These are phyloP conservation scores for Colletotrichum spaethianum DNA, from an alignment of 2,329 filamentous ascomycete species.

Conservation along the genomic window DNA sequence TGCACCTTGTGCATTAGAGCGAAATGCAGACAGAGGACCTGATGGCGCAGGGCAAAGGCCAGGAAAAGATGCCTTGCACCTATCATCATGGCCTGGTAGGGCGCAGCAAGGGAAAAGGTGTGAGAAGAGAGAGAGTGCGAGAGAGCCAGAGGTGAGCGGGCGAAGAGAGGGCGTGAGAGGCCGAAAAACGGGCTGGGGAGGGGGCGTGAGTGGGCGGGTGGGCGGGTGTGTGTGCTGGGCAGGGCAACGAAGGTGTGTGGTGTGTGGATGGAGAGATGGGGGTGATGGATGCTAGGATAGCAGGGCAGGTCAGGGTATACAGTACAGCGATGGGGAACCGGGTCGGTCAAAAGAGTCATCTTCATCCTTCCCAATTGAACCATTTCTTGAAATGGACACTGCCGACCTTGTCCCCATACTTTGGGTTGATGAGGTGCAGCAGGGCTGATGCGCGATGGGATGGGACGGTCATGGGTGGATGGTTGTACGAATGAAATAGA, in stretches of 20 bases:
- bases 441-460: slow-evolving; percentile 42
- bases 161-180: slow-evolving; percentile 41
- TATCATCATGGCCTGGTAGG: slow-evolving; percentile 34
- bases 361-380: slow-evolving; percentile 35
- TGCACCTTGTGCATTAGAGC: slow-evolving; percentile 45
- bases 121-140: slow-evolving; percentile 32
- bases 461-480: slow-evolving; percentile 33
- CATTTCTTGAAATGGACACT: slow-evolving; percentile 41
- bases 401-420: slow-evolving; percentile 35
- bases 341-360: slow-evolving; percentile 42
- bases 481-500: slow-evolving; percentile 32
- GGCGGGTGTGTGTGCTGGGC: slow-evolving; percentile 17
- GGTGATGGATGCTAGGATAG: slow-evolving; percentile 9
- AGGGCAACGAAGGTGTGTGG: slow-evolving; percentile 11
- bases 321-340: slow-evolving; percentile 16
- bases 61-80: slow-evolving; percentile 45
- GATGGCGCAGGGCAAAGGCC: slow-evolving; percentile 44
- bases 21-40: slow-evolving; percentile 39
- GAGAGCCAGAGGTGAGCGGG: slow-evolving; percentile 27
- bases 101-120: slow-evolving; percentile 37
- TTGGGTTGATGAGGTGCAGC: slow-evolving; percentile 42
- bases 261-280: slow-evolving; percentile 20
- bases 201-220: slow-evolving; percentile 23
- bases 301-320: slow-evolving; percentile 9
- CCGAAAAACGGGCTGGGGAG: slow-evolving; percentile 46